Evolutionary conservation across 202 grass and related monocot genomes (phyloP), one percentile per base, ranked within the genome.

Genomic region (Panicum hallii): DNA sequence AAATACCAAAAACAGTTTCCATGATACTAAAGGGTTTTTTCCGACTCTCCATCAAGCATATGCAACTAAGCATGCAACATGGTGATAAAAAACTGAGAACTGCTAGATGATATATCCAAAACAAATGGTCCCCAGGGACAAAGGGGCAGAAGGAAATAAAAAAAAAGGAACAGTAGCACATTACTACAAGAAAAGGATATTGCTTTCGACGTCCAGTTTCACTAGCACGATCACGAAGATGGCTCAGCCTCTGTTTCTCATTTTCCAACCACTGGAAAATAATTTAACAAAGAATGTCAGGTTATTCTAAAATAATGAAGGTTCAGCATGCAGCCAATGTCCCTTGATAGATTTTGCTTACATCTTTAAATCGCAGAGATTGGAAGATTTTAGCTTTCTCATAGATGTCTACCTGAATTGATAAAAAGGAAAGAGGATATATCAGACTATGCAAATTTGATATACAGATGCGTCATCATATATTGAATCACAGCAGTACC

Each of bases 161-260:
- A 78, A 77, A 53, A 55, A 72, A 47, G 19, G 36, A 79, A 79
- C 49, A 73, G 22, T 15, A 73, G 60, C 17, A 40, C 22, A 62
- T 58, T 82, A 57, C 26, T 82, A 68, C 22, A 9, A 50, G 50
- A 87, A 87, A 95, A 99, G 94, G 97, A 99, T 99, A 99, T 99
- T 99, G 85, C 74, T 99, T 99, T 91, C 94, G 89, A 53, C 89
- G 87, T 36, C 94, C 97, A 75, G 90, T 93, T 93, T 99, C 97
- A 93, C 94, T 99, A 82, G 97, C 97, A 90, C 97, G 89, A 70
- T 99, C 97, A 90, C 97, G 90, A 67, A 99, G 88, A 94, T 97
- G 92, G 77, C 88, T 93, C 38, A 99, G 74, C 72, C 90, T 86
- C 66, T 94, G 87, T 79, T 94, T 99, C 86, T 99, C 97, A 90